Conservation (phyloP, 169 alveolate genomes). For the Theileria annulata region DNA sequence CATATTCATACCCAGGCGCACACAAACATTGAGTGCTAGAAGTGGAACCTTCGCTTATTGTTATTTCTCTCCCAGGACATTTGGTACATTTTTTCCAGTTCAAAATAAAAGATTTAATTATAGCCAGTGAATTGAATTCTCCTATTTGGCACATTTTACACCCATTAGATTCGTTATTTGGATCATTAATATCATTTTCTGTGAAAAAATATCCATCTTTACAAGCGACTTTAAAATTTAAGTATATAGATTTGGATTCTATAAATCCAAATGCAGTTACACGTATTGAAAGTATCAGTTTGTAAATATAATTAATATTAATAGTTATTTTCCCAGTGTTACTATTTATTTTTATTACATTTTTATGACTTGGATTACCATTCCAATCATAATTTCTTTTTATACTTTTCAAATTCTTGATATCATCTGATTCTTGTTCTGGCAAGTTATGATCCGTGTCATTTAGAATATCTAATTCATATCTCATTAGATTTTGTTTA, state of each 20-base stretch:
- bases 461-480: constrained; percentile 37
- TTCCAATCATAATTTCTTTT: constrained; percentile 22
- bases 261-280: constrained; percentile 50
- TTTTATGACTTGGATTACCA: constrained; percentile 8
- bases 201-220: constrained; percentile 44
- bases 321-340: constrained; percentile 22
- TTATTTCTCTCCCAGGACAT: constrained; percentile 72
- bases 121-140: constrained; percentile 68
- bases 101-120: constrained; percentile 43
- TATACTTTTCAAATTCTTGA: background rate
- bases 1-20: constrained; percentile 76
- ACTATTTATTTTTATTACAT: constrained; percentile 4
- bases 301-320: constrained; percentile 2
- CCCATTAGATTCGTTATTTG: constrained; percentile 46
- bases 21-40: constrained; percentile 78
- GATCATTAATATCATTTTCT: constrained; percentile 44
- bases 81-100: constrained; percentile 47
- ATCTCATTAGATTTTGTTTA: constrained; percentile 21
- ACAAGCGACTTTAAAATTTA: constrained; percentile 33
- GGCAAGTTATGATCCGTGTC: constrained; percentile 6
- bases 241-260: constrained; percentile 28
- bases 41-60: constrained; percentile 73
- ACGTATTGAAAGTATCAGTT: constrained; percentile 12
- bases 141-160: constrained; percentile 79
- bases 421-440: constrained; percentile 5